These are phyloP conservation scores for Kazachstania psychrophila DNA, from an alignment of 805 yeast species.

Conservation along the genomic window DNA sequence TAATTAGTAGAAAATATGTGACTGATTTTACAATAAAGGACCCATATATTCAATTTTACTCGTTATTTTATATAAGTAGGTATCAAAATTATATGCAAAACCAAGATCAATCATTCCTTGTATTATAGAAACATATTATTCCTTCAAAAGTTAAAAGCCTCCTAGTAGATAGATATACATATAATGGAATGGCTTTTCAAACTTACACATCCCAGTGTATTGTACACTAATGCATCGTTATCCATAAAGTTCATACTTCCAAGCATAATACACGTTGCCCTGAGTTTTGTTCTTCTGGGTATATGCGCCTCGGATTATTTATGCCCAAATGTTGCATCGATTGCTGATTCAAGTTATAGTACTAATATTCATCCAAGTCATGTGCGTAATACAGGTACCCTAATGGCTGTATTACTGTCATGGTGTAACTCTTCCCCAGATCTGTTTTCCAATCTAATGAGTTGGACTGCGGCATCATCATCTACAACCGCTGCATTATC, in stretches of 20 bases:
- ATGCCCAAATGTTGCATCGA: conserved; percentile 28
- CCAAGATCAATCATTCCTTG: no score
- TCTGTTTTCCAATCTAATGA: conserved; percentile 29
- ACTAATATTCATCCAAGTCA: not conserved
- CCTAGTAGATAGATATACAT: no score
- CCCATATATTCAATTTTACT: no score
- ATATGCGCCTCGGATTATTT: conserved; percentile 30
- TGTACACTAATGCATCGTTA: conserved; percentile 17
- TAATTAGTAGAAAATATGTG: no score
- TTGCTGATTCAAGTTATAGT: conserved; percentile 16
- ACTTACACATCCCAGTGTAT: conserved; percentile 22
- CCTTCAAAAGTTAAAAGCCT: no score
- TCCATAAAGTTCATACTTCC: conserved; percentile 16
- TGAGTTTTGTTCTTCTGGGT: conserved; percentile 28
- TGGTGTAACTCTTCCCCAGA: conserved; percentile 34
- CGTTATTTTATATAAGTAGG: no score
- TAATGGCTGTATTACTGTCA: conserved; percentile 27
- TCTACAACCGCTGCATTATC: conserved; percentile 25
- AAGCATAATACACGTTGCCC: conserved; percentile 20
- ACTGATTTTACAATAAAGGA: no score
- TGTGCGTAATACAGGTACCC: conserved; percentile 11
- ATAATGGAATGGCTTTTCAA: conserved; percentile 19
- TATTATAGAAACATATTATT: no score
- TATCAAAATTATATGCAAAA: no score
- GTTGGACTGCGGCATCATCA: conserved; percentile 24